Conservation (phyloP, 768 basidiomycete species). For the Termitomyces sp. region DNA sequence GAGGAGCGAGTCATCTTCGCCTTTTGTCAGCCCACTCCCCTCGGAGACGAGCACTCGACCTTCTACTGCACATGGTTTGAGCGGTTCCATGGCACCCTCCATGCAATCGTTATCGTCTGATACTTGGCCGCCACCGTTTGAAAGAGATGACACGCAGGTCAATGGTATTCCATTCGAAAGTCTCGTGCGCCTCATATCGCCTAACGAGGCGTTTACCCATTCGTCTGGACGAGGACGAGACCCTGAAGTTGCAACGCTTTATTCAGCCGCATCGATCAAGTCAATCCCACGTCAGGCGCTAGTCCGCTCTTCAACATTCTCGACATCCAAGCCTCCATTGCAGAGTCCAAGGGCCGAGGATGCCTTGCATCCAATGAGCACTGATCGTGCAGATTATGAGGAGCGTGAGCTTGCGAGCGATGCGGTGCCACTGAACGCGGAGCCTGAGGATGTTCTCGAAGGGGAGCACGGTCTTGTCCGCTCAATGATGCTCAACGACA, state of each 20-base stretch:
- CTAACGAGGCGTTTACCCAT: slow-evolving; percentile 54
- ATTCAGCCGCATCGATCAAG: slow-evolving; percentile 79
- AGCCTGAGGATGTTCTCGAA: slow-evolving; percentile 64
- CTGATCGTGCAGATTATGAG: slow-evolving; percentile 50
- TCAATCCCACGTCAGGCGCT: slow-evolving; percentile 47
- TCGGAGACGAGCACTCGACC: slow-evolving; percentile 24
- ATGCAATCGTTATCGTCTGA: slow-evolving; percentile 30
- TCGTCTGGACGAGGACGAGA: slow-evolving; percentile 42
- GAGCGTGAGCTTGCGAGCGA: slow-evolving; percentile 78
- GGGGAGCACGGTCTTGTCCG: slow-evolving; percentile 84
- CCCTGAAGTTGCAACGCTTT: slow-evolving; percentile 78
- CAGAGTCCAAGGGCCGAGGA: slow-evolving; percentile 32
- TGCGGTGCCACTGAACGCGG: slow-evolving; percentile 48
- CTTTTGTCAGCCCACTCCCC: slow-evolving; percentile 9
- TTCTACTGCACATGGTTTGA: slow-evolving; percentile 21
- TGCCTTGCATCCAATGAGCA: slow-evolving; percentile 28
- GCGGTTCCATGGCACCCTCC: slow-evolving; percentile 27
- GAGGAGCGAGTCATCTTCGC: slow-evolving; percentile 14
- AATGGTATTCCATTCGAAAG: slow-evolving; percentile 68
- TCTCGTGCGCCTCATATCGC: slow-evolving; percentile 62
- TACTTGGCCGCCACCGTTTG: slow-evolving; percentile 18
- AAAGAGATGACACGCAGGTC: slow-evolving; percentile 31
- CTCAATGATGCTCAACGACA: slow-evolving; percentile 77
- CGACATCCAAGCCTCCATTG: slow-evolving; percentile 26
- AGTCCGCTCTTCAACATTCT: slow-evolving; percentile 26